These are phyloP conservation scores for Pleurotus pulmonarius DNA, from an alignment of 768 basidiomycete genomes.

Conservation along the genomic window DNA sequence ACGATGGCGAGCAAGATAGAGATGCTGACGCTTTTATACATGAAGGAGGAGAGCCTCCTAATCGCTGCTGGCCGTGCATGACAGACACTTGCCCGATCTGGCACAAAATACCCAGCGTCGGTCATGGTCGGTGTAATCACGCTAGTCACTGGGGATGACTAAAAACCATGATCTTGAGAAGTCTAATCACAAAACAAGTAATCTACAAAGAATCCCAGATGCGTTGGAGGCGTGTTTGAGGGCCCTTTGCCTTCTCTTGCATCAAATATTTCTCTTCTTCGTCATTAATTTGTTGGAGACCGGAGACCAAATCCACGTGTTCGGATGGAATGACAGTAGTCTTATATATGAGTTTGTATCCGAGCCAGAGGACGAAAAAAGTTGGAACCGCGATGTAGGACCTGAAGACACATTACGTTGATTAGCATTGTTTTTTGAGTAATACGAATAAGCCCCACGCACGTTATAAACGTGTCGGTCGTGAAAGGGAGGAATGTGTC, in stretches of 20 bases:
- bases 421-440: background rate
- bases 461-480: conserved; percentile 60
- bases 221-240: conserved; percentile 20
- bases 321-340: conserved; percentile 37
- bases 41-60: background rate
- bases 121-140: too few relatives aligned
- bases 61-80: too few relatives aligned
- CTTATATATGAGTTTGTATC: conserved; percentile 34
- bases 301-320: conserved; percentile 59
- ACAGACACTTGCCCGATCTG: background rate
- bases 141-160: too few relatives aligned
- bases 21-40: conserved; percentile 15
- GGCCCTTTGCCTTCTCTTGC: conserved; percentile 38
- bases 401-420: conserved; percentile 25
- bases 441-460: conserved; percentile 17
- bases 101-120: background rate
- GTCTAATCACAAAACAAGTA: too few relatives aligned
- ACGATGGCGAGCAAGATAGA: conserved; percentile 11
- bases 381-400: conserved; percentile 41
- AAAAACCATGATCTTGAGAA: too few relatives aligned
- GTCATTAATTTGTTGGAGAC: conserved; percentile 57
- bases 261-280: conserved; percentile 52
- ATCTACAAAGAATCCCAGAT: conserved; percentile 38
- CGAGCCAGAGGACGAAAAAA: conserved; percentile 35
- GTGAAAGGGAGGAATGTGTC: conserved; percentile 48